A percentile compares a stretch with the other conserved stretches of the same genome.
These are phyloP conservation scores for Bipolaris zeicola DNA, from an alignment of 2,329 filamentous ascomycete species.

Conservation along the genomic window DNA sequence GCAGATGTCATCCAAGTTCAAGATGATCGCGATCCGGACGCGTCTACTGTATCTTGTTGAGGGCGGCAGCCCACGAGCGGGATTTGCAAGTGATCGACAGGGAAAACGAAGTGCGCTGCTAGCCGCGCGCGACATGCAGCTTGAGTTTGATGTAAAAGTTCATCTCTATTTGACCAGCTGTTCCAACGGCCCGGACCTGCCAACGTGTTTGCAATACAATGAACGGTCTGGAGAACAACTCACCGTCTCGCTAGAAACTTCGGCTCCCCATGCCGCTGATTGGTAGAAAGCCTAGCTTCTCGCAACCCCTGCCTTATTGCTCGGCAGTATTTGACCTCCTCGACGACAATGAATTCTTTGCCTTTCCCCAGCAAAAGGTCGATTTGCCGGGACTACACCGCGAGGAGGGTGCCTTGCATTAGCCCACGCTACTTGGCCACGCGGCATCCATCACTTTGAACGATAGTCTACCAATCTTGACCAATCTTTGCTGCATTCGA, in stretches of 20 bases:
- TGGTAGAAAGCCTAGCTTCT: neutral
- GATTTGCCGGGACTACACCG: conserved; percentile 5
- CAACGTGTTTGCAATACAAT: conserved; percentile 7
- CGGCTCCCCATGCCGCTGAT: neutral
- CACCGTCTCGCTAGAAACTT: neutral
- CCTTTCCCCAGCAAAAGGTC: neutral
- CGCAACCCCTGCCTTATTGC: conserved; percentile 1
- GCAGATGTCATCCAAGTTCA: neutral
- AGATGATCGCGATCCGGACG: neutral
- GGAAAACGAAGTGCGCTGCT: conserved; percentile 1
- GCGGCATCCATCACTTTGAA: conserved; percentile 6
- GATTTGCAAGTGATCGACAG: conserved; percentile 1
- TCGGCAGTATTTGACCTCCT: conserved; percentile 5
- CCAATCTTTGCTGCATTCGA: conserved; percentile 1
- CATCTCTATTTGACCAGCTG: conserved; percentile 3
- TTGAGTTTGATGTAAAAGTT: neutral
- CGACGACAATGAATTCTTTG: conserved; percentile 6
- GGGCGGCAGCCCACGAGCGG: neutral
- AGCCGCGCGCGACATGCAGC: neutral
- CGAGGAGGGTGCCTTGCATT: conserved; percentile 15
- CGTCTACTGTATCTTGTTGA: neutral
- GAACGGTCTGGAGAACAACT: neutral
- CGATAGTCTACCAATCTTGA: conserved; percentile 13
- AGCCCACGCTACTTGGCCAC: conserved; percentile 4
- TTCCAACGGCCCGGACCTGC: conserved; percentile 2